phyloP scores from a whole-genome alignment of 2,329 filamentous ascomycete genomes.

The Trichoderma pleuroti region DNA sequence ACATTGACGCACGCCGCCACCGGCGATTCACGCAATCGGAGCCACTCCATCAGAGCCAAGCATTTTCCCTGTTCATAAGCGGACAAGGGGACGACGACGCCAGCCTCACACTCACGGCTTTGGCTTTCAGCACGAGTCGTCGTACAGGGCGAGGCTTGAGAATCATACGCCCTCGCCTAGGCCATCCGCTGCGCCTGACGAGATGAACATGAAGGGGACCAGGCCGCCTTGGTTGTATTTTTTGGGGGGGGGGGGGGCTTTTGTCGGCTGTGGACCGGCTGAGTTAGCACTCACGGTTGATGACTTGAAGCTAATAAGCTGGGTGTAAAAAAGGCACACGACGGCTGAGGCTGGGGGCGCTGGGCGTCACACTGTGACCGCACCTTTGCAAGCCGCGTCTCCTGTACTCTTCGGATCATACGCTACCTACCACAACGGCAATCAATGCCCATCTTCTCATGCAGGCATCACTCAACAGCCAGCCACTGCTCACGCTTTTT shows the following conservation, averaged over 20 bases:
- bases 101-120: slow-evolving; percentile 1
- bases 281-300: neutral
- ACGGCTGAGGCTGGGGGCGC: neutral
- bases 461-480: neutral
- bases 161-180: slow-evolving; percentile 5
- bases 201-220: neutral
- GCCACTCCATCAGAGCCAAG: slow-evolving; percentile 6
- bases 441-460: neutral
- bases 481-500: neutral
- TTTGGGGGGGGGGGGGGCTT: too few relatives aligned
- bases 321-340: neutral
- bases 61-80: slow-evolving; percentile 1
- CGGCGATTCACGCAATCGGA: slow-evolving; percentile 16
- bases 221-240: neutral
- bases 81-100: neutral
- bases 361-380: slow-evolving; percentile 5
- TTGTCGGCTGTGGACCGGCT: neutral
- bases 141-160: slow-evolving; percentile 1
- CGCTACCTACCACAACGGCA: neutral
- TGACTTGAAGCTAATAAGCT: slow-evolving; percentile 10
- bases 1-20: slow-evolving; percentile 8
- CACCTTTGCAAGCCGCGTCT: neutral
- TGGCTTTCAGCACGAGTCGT: slow-evolving; percentile 13
- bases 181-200: neutral
- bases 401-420: neutral